phyloP scores from a whole-genome alignment of 2,329 filamentous ascomycete genomes.

The Talaromyces sp. region DNA sequence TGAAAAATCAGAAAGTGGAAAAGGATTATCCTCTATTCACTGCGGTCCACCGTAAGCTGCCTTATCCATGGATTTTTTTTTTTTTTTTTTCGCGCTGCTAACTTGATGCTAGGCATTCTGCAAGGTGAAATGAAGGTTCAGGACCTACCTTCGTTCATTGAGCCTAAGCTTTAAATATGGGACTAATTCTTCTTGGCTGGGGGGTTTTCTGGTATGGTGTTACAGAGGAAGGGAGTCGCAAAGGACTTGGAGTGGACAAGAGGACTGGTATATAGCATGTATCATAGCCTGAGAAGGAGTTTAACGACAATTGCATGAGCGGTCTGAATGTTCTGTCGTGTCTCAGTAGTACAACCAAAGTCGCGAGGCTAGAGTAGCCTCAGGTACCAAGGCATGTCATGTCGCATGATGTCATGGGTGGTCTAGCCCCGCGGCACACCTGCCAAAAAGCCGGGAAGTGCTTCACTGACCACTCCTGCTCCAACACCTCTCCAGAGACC shows the following conservation, averaged over 20 bases:
- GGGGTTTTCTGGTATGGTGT: background rate
- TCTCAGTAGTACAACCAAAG: background rate
- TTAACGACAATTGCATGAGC: background rate
- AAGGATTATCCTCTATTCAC: constrained; percentile 89
- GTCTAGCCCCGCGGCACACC: constrained; percentile 2
- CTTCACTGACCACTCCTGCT: background rate
- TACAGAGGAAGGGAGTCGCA: background rate
- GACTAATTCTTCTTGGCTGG: background rate
- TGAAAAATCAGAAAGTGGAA: constrained; percentile 74
- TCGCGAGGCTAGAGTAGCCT: background rate
- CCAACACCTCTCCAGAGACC: background rate
- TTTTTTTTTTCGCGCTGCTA: constrained; percentile 8
- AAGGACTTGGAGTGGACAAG: background rate
- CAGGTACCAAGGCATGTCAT: constrained; percentile 7
- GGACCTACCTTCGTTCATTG: constrained; percentile 71
- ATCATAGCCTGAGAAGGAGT: background rate
- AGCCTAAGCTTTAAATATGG: constrained; percentile 21
- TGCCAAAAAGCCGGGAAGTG: background rate
- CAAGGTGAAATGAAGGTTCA: constrained; percentile 72
- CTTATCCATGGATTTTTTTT: background rate
- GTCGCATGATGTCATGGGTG: constrained; percentile 12
- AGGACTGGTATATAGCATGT: background rate
- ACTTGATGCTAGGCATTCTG: constrained; percentile 58
- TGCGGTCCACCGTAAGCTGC: constrained; percentile 64
- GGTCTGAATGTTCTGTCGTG: background rate